Percentiles rank a stretch among this genome's conserved stretches.
These are phyloP conservation scores for Sarocladium kiliense DNA, from an alignment of 2,329 filamentous ascomycete species.

Conservation along the genomic window DNA sequence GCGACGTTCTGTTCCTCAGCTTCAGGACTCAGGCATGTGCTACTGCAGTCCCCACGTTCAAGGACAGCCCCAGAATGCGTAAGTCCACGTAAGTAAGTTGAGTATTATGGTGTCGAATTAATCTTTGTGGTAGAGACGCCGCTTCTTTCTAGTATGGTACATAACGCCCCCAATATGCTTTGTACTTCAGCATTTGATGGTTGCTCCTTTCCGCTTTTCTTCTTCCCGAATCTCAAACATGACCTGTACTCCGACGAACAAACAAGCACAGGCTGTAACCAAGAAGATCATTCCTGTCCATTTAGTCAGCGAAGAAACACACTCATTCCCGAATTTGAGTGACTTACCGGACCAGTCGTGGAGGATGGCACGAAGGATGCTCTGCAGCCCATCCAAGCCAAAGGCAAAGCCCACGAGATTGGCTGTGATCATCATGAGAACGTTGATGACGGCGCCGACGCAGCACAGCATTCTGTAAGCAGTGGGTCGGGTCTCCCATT, in stretches of 20 bases:
- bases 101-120: too few relatives aligned
- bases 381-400: constrained; percentile 80
- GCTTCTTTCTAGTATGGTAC: too few relatives aligned
- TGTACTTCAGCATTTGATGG: constrained; percentile 70
- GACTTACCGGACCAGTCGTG: constrained; percentile 62
- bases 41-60: too few relatives aligned
- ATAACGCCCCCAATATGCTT: too few relatives aligned
- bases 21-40: too few relatives aligned
- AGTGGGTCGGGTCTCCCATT: constrained; percentile 65
- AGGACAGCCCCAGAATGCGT: too few relatives aligned
- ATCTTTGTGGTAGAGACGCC: too few relatives aligned
- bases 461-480: constrained; percentile 77
- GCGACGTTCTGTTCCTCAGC: too few relatives aligned
- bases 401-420: constrained; percentile 95
- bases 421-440: constrained; percentile 92
- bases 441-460: constrained; percentile 73
- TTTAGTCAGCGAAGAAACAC: constrained; percentile 17
- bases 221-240: constrained; percentile 95
- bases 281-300: constrained; percentile 65
- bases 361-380: constrained; percentile 69
- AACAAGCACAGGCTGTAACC: constrained; percentile 58
- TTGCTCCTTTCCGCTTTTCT: constrained; percentile 76
- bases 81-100: too few relatives aligned
- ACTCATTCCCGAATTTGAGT: not conserved
- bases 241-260: constrained; percentile 83